A percentile compares a stretch with the other conserved stretches of the same genome.
Conservation (phyloP, 176 grass and related monocot species). For the Oryza meyeriana region DNA sequence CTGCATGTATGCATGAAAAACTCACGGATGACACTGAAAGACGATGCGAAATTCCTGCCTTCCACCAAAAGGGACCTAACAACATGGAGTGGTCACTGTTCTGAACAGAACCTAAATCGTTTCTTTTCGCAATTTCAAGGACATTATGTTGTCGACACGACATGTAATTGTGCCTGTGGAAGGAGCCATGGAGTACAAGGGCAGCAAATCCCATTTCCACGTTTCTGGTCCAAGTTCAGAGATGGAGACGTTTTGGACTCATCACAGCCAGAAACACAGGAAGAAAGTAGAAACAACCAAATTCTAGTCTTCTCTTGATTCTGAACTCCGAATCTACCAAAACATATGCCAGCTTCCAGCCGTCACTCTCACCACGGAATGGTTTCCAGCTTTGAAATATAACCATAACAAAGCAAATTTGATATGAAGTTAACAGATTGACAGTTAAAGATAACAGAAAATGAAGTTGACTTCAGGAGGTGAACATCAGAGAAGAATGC, state of each 20-base stretch:
- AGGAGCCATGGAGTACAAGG: not conserved
- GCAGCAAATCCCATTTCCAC: not conserved
- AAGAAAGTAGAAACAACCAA: not conserved
- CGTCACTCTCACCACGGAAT: not conserved
- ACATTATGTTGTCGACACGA: not conserved
- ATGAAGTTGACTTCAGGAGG: not conserved
- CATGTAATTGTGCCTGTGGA: not conserved
- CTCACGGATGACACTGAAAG: no score
- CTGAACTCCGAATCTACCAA: constrained; percentile 19
- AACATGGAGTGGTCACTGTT: not conserved
- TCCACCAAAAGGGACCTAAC: not conserved
- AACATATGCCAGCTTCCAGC: constrained; percentile 13
- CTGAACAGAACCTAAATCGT: not conserved
- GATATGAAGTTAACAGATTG: not conserved
- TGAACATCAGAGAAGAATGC: not conserved
- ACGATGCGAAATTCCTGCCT: not conserved
- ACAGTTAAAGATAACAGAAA: not conserved
- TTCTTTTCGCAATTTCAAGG: not conserved
- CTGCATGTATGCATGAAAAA: no score
- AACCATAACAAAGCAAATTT: not conserved
- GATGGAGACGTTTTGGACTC: not conserved
- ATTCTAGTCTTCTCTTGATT: not conserved
- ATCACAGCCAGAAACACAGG: not conserved
- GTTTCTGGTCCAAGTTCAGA: not conserved
- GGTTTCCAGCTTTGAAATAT: not conserved